Percentiles rank a stretch among this genome's conserved stretches.
Conservation (phyloP, 331 rosid species). For the Pyrus hybrid region DNA sequence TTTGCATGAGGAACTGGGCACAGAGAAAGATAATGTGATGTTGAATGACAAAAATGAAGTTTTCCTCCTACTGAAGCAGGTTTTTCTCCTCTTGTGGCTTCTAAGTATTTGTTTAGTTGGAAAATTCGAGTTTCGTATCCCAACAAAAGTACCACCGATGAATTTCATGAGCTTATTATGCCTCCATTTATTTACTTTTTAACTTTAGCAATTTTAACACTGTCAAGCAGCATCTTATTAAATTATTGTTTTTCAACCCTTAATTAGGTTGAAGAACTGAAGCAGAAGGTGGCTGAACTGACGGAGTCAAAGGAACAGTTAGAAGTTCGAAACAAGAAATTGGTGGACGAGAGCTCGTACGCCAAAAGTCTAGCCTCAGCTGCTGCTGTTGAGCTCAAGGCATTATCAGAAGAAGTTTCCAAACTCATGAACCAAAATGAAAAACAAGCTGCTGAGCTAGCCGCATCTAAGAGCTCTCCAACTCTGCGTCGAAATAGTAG, state of each 20-base stretch:
- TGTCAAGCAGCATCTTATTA: not conserved
- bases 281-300: slow-evolving; percentile 49
- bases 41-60: slow-evolving; percentile 27
- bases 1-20: slow-evolving; percentile 21
- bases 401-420: slow-evolving; percentile 91
- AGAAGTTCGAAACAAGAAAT: slow-evolving; percentile 67
- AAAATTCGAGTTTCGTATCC: not conserved
- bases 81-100: slow-evolving; percentile 14
- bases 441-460: slow-evolving; percentile 61
- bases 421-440: slow-evolving; percentile 91
- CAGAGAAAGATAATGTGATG: slow-evolving; percentile 26
- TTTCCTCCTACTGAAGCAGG: slow-evolving; percentile 56
- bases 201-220: not conserved
- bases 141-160: not conserved
- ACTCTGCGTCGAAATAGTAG: slow-evolving; percentile 50
- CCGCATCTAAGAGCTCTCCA: slow-evolving; percentile 65
- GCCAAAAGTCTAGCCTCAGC: slow-evolving; percentile 98
- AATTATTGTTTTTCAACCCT: slow-evolving; percentile 7
- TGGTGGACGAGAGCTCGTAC: slow-evolving; percentile 90
- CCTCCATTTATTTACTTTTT: not conserved
- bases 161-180: not conserved
- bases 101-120: not conserved
- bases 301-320: slow-evolving; percentile 66
- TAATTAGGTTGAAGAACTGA: slow-evolving; percentile 62
- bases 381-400: slow-evolving; percentile 97